These are phyloP conservation scores for Paspalum notatum DNA, from an alignment of 176 grass and related monocot species.

Conservation along the genomic window DNA sequence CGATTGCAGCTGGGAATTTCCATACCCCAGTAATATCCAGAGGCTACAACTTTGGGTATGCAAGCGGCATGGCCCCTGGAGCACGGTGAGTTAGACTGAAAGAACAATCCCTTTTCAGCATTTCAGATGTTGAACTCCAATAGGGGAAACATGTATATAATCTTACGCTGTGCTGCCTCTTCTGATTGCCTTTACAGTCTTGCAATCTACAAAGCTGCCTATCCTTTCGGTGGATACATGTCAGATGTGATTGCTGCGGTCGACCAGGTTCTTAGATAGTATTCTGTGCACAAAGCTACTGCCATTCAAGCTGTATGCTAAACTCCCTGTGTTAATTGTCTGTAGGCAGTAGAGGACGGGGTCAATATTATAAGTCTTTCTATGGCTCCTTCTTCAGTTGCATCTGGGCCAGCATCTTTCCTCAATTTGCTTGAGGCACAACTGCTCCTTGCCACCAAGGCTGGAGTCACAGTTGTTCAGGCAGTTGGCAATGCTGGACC, in stretches of 20 bases:
- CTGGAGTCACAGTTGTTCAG: constrained; percentile 88
- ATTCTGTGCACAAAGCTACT: constrained; percentile 23
- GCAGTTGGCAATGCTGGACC: constrained; percentile 83
- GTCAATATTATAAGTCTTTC: constrained; percentile 86
- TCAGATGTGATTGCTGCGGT: constrained; percentile 93
- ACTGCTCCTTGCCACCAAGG: constrained; percentile 86
- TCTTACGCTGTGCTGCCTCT: constrained; percentile 28
- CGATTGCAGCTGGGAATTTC: constrained; percentile 81
- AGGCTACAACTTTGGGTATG: constrained; percentile 83
- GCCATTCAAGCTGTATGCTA: constrained; percentile 24
- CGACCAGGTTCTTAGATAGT: constrained; percentile 60
- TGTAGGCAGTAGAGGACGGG: constrained; percentile 93
- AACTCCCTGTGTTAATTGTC: constrained; percentile 20
- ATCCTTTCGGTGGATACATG: constrained; percentile 90
- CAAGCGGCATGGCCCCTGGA: constrained; percentile 84
- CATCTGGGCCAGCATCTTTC: constrained; percentile 72
- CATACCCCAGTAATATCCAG: constrained; percentile 53
- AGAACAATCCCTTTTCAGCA: constrained; percentile 32
- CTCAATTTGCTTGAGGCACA: constrained; percentile 87
- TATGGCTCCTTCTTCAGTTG: constrained; percentile 61
- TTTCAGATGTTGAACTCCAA: constrained; percentile 25
- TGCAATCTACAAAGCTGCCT: constrained; percentile 91
- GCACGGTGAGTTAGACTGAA: constrained; percentile 64
- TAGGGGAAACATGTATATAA: not conserved
- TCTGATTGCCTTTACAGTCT: constrained; percentile 57